Conservation (phyloP, 805 yeast species). For the Starmerella cellae region DNA sequence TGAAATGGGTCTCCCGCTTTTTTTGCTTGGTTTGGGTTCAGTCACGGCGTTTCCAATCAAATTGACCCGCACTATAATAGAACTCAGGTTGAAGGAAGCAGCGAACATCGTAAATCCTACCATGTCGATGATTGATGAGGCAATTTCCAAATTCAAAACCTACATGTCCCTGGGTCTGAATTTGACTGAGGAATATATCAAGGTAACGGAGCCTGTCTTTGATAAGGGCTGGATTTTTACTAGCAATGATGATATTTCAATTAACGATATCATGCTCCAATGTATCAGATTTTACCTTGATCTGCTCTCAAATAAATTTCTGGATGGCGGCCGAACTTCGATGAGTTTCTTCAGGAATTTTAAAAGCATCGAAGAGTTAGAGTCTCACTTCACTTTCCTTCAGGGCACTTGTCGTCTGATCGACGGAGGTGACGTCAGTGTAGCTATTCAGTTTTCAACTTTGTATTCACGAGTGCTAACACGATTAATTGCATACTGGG, state of each 20-base stretch:
- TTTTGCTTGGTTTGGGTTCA: slow-evolving; percentile 40
- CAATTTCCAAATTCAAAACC: slow-evolving; percentile 69
- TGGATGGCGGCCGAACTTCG: slow-evolving; percentile 53
- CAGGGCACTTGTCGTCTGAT: slow-evolving; percentile 64
- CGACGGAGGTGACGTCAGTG: slow-evolving; percentile 66
- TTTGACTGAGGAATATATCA: slow-evolving; percentile 52
- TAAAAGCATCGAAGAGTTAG: slow-evolving; percentile 83
- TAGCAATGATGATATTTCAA: slow-evolving; percentile 47
- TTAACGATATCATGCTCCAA: slow-evolving; percentile 55
- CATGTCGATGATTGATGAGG: slow-evolving; percentile 90
- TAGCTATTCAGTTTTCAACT: slow-evolving; percentile 62
- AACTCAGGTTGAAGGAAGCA: slow-evolving; percentile 63
- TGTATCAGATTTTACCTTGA: slow-evolving; percentile 62
- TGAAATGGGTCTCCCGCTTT: slow-evolving; percentile 56
- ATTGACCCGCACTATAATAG: slow-evolving; percentile 65
- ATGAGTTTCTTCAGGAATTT: slow-evolving; percentile 56
- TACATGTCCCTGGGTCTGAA: slow-evolving; percentile 65
- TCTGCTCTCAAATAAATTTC: slow-evolving; percentile 58
- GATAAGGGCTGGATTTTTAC: slow-evolving; percentile 60
- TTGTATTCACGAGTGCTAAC: slow-evolving; percentile 56
- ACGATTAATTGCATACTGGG: slow-evolving; percentile 55
- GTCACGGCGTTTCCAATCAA: slow-evolving; percentile 65
- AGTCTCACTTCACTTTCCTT: slow-evolving; percentile 65
- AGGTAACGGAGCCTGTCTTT: slow-evolving; percentile 38
- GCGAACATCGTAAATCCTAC: slow-evolving; percentile 70